Conservation (phyloP, 129 eudicot genomes). For the Kitagawia praeruptora region DNA sequence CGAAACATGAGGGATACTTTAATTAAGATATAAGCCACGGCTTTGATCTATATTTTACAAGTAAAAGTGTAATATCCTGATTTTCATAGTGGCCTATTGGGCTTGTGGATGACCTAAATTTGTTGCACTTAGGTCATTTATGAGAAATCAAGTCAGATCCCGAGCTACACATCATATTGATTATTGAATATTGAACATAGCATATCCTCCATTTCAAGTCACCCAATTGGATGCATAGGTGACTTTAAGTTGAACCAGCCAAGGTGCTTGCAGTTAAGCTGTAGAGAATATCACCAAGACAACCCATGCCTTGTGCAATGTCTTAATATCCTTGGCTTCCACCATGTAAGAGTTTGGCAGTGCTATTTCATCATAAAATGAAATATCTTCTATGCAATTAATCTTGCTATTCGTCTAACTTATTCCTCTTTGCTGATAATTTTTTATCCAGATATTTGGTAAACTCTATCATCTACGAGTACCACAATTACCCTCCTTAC, state of each 20-base stretch:
- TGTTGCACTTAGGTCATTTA: not conserved
- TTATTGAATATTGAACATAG: not conserved
- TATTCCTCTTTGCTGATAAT: no score
- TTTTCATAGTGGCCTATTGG: not conserved
- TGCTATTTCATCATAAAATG: not conserved
- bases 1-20: no score
- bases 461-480: no score
- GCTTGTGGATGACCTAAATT: not conserved
- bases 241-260: not conserved
- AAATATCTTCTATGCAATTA: not conserved
- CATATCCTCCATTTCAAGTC: not conserved
- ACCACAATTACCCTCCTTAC: no score
- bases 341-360: not conserved
- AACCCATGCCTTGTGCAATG: not conserved
- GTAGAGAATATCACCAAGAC: not conserved
- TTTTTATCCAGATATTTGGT: no score
- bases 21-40: no score
- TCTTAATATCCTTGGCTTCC: not conserved
- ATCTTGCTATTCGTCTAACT: no score
- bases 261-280: not conserved
- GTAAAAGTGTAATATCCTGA: not conserved
- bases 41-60: not conserved
- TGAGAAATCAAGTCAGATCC: not conserved
- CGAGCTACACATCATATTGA: not conserved
- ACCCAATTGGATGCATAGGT: not conserved